Evolutionary conservation across 331 rosid species (phyloP).

Genomic region (Malus hybrid): DNA sequence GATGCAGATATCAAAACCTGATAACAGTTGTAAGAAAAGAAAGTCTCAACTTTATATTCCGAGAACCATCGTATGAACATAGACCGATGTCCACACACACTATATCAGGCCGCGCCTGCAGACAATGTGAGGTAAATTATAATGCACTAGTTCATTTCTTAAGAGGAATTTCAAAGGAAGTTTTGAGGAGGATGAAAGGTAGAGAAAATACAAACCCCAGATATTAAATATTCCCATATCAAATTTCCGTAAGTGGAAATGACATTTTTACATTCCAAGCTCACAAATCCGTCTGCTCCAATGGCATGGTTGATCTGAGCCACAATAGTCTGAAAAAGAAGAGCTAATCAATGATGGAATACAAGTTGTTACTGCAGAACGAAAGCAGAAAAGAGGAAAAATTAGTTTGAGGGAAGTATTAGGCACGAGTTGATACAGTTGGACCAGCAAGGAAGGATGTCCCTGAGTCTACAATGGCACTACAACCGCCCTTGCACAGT

Average conservation of each 20-base stretch:
- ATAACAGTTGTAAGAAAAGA: neutral
- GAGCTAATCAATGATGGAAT: constrained; percentile 16
- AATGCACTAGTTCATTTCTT: neutral
- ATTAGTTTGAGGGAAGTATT: neutral
- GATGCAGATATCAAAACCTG: neutral
- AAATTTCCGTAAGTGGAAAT: constrained; percentile 42
- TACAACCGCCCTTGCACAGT: constrained; percentile 46
- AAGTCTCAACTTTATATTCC: constrained; percentile 22
- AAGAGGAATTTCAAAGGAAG: neutral
- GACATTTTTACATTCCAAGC: constrained; percentile 57
- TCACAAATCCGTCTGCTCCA: constrained; percentile 61
- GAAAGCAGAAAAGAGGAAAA: neutral
- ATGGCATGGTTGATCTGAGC: constrained; percentile 77
- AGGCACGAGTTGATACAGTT: constrained; percentile 33
- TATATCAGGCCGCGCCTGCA: constrained; percentile 50
- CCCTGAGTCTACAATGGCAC: constrained; percentile 71
- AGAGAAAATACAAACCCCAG: constrained; percentile 38
- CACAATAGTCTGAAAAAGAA: constrained; percentile 45
- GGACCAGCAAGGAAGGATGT: constrained; percentile 72
- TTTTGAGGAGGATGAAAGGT: neutral
- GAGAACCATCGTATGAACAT: constrained; percentile 30
- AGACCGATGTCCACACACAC: constrained; percentile 52
- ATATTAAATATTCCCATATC: constrained; percentile 59
- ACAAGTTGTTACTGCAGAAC: neutral
- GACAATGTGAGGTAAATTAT: neutral